Conservation (phyloP, 306 rosid species). For the Cajanus cajan region DNA sequence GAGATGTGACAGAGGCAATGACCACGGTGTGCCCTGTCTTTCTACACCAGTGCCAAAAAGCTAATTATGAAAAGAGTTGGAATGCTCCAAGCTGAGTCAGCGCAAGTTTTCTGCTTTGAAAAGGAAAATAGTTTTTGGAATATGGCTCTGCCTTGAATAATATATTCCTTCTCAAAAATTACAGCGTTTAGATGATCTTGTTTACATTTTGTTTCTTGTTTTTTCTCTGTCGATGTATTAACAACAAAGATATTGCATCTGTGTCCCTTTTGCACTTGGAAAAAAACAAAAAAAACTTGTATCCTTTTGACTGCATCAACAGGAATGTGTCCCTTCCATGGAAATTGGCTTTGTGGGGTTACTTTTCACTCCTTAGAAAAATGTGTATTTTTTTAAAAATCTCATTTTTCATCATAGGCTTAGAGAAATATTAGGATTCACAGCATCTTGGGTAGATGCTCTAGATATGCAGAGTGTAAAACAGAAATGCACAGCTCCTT, state of each 20-base stretch:
- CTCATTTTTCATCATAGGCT: neutral
- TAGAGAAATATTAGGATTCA: conserved; percentile 15
- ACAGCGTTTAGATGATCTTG: conserved; percentile 18
- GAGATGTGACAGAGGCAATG: conserved; percentile 48
- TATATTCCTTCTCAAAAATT: conserved; percentile 19
- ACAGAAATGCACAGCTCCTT: conserved; percentile 29
- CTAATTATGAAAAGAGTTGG: conserved; percentile 13
- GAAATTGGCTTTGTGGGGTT: conserved; percentile 39
- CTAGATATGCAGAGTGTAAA: conserved; percentile 22
- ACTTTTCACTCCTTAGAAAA: conserved; percentile 31
- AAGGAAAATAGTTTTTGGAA: conserved; percentile 33
- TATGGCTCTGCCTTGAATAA: conserved; percentile 19
- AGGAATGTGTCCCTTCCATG: conserved; percentile 21
- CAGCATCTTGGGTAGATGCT: conserved; percentile 16
- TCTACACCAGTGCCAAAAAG: conserved; percentile 19
- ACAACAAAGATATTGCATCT: conserved; percentile 14
- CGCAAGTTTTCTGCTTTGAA: conserved; percentile 19
- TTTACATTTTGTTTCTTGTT: conserved; percentile 22
- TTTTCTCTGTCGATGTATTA: conserved; percentile 13
- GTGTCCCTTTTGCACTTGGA: conserved; percentile 4
- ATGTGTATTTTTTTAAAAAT: neutral
- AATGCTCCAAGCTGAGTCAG: conserved; percentile 37
- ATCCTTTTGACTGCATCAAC: conserved; percentile 28
- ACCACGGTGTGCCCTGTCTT: conserved; percentile 38
- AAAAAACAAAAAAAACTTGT: neutral